Conservation (phyloP, 164 flowering plant species). For the Tetracentron sinense region DNA sequence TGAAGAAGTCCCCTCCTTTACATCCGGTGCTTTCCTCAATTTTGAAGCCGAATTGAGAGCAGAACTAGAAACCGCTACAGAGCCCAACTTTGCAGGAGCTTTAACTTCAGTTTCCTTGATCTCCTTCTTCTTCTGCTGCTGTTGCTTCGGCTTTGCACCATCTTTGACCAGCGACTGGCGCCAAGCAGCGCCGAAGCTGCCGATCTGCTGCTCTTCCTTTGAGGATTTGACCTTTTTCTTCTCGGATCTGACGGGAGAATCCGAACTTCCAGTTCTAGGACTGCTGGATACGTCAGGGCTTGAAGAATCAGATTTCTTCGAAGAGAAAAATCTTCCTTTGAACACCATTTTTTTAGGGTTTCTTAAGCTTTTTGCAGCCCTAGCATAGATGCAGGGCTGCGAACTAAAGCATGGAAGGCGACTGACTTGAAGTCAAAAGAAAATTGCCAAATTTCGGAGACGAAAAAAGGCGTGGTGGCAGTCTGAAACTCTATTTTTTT, state of each 20-base stretch:
- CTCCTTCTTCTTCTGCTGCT: conserved; percentile 37
- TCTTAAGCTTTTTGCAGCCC: too few species aligned
- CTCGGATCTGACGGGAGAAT: conserved; percentile 71
- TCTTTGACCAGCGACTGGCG: conserved; percentile 33
- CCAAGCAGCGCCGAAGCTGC: conserved; percentile 6
- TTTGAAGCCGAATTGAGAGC: conserved; percentile 11
- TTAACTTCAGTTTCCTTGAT: conserved; percentile 25
- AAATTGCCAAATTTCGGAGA: not conserved
- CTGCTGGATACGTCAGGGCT: conserved; percentile 77
- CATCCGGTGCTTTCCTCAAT: conserved; percentile 18
- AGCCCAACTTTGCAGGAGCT: conserved; percentile 9
- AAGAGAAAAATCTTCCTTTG: conserved; percentile 87
- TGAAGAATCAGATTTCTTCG: conserved; percentile 74
- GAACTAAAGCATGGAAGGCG: not conserved
- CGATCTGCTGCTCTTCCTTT: conserved; percentile 27
- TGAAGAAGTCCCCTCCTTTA: conserved; percentile 23
- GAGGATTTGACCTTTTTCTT: conserved; percentile 71
- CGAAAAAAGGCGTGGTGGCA: not conserved
- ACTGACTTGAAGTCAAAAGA: not conserved
- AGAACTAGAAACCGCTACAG: not conserved
- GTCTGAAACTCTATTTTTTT: too few species aligned
- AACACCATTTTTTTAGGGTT: conserved; percentile 53
- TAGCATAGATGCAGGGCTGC: not conserved
- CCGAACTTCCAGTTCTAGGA: conserved; percentile 62
- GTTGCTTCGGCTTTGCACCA: conserved; percentile 8